Evolutionary conservation across 2,329 filamentous ascomycete genomes (phyloP), one percentile per base, ranked within the genome.

Genomic region (Falciphora oryzae): DNA sequence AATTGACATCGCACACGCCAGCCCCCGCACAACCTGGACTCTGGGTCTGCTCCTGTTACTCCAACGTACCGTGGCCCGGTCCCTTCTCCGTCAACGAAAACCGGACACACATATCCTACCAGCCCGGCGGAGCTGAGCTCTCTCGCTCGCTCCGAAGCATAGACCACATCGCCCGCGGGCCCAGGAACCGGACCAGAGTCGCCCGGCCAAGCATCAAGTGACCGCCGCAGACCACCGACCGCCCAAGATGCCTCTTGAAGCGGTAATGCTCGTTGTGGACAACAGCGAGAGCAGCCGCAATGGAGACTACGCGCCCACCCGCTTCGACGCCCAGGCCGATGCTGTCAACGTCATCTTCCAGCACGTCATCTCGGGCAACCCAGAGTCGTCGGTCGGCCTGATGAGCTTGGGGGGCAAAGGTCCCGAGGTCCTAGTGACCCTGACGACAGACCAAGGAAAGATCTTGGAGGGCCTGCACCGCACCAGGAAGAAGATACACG

Each of bases 361-460:
- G 75, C 92, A 90, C 74, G 97, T 99, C 78, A 97, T 93, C 71
- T 89, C 93, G 79, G 90, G 90, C 71, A 97, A 99, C 77, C 93
- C 95, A 38, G 95, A 99, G 80, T 98, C 94, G 10, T 96, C 93
- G 14, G 95, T 99, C 69, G 95, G 96, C 63, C 83, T 99, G 69
- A 97, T 99, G 93, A 97, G 92, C 79, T 98, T 98, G 94, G 95
- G 92, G 68, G 95, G 94, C 73, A 94, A 92, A 75, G 93, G 93
- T n/a, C 95, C 95, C 61, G 94, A 98, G 80, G 94, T 99, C 69
- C 86, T 99, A 68, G 96, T 95, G 65, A 99, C 95, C 44, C 86
- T 98, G 75, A 98, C 95, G 64, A 94, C 92, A 66, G 96, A 99
- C 77, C 92, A 95, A 74, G 95, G 95, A 77, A 95, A 96, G 82